Evolutionary conservation across 2,329 filamentous ascomycete species (phyloP).

Genomic region (Cladophialophora chaetospira): DNA sequence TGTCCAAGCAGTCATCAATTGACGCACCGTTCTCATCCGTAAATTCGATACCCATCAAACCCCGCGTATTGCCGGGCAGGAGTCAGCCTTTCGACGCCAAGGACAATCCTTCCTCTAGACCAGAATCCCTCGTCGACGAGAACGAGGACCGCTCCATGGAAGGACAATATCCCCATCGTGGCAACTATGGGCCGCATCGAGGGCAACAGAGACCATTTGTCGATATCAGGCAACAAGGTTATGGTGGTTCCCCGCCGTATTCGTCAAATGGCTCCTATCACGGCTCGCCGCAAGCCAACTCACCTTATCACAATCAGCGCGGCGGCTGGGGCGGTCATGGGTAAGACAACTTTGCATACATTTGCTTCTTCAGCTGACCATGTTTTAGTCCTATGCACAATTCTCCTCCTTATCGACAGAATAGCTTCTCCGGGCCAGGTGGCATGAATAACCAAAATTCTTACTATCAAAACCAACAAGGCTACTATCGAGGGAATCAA

Average conservation of each 20-base stretch:
- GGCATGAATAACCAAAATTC: slow-evolving; percentile 53
- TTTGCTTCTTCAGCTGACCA: slow-evolving; percentile 34
- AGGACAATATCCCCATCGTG: slow-evolving; percentile 37
- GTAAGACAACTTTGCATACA: slow-evolving; percentile 45
- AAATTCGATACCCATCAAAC: slow-evolving; percentile 15
- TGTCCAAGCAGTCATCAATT: slow-evolving; percentile 17
- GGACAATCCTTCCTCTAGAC: slow-evolving; percentile 16
- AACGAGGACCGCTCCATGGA: slow-evolving; percentile 37
- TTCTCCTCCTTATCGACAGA: slow-evolving; percentile 63
- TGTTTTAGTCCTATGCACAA: slow-evolving; percentile 50
- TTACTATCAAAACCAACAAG: slow-evolving; percentile 54
- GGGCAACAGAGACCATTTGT: slow-evolving; percentile 43
- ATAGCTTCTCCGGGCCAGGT: slow-evolving; percentile 55
- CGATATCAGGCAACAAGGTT: slow-evolving; percentile 48
- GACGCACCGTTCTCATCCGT: slow-evolving; percentile 18
- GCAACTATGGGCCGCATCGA: slow-evolving; percentile 40
- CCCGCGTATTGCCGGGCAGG: slow-evolving; percentile 5
- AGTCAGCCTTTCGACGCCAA: slow-evolving; percentile 4
- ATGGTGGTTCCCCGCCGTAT: slow-evolving; percentile 62
- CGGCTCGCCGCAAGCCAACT: slow-evolving; percentile 63
- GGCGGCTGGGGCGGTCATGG: slow-evolving; percentile 55
- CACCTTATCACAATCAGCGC: slow-evolving; percentile 60
- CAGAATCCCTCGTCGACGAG: slow-evolving; percentile 36
- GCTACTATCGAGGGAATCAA: slow-evolving; percentile 56
- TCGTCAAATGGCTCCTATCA: slow-evolving; percentile 55